Conservation (phyloP, 2,329 filamentous ascomycete species). For the Cryphonectria radicalis region DNA sequence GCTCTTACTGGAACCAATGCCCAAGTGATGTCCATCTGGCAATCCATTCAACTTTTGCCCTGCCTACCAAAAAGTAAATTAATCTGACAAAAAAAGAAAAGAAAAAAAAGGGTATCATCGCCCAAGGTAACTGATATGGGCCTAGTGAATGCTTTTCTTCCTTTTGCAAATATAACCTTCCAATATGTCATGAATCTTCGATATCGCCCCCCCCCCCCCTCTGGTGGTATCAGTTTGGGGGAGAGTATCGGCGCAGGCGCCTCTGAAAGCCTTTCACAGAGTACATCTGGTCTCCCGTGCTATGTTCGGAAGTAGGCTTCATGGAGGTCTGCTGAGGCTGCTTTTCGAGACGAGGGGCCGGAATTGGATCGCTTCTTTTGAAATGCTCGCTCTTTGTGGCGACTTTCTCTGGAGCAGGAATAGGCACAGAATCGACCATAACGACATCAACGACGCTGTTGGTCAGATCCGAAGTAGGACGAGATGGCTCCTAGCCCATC, state of each 20-base stretch:
- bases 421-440: background rate
- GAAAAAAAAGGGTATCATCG: conserved; percentile 4
- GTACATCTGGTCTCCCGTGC: background rate
- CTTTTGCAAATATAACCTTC: background rate
- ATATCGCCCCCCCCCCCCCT: too few species aligned
- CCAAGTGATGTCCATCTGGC: background rate
- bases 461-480: background rate
- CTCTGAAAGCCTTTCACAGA: conserved; percentile 12
- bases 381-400: background rate
- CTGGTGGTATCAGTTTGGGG: background rate
- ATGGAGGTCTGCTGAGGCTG: background rate
- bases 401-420: background rate
- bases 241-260: conserved; percentile 6
- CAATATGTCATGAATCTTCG: background rate
- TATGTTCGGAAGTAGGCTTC: background rate
- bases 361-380: background rate
- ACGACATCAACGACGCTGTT: background rate
- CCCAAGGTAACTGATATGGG: background rate
- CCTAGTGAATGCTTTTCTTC: background rate
- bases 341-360: background rate
- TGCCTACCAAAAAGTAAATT: too few species aligned
- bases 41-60: background rate
- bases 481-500: conserved; percentile 25
- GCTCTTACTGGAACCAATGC: background rate
- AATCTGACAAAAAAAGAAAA: background rate